Evolutionary conservation across 1,139 yeast species (phyloP).

Genomic region (Scheffersomyces quercinus): DNA sequence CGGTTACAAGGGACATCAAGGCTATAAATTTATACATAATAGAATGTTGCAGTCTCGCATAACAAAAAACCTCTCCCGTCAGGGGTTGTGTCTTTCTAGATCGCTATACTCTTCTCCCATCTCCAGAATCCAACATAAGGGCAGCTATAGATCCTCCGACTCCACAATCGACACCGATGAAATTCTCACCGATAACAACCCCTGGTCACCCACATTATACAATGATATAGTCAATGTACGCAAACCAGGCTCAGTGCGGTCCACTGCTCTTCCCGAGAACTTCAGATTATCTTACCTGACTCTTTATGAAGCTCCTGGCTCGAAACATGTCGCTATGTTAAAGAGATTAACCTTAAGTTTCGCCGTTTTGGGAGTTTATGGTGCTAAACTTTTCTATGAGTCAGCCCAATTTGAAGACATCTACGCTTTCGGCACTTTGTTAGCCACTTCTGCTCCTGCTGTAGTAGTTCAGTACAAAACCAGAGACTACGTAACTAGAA

Average conservation of each 20-base stretch:
- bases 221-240: slow-evolving; percentile 37
- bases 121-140: slow-evolving; percentile 7
- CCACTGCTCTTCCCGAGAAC: slow-evolving; percentile 38
- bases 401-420: slow-evolving; percentile 59
- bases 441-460: slow-evolving; percentile 47
- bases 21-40: too few species aligned
- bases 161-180: slow-evolving; percentile 45
- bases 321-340: slow-evolving; percentile 54
- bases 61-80: too few species aligned
- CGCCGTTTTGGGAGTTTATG: slow-evolving; percentile 55
- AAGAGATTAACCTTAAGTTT: slow-evolving; percentile 57
- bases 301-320: slow-evolving; percentile 57
- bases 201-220: slow-evolving; percentile 50
- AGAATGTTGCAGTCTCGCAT: too few species aligned
- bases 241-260: slow-evolving; percentile 19
- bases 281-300: slow-evolving; percentile 55
- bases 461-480: slow-evolving; percentile 57
- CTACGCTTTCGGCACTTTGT: slow-evolving; percentile 46
- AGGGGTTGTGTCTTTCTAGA: neutral
- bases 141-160: slow-evolving; percentile 30
- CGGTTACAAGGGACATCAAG: too few species aligned
- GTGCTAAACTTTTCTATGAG: slow-evolving; percentile 54
- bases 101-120: slow-evolving; percentile 5
- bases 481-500: slow-evolving; percentile 67
- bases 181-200: slow-evolving; percentile 43